Base-by-base conservation (phyloP, 2,329 filamentous ascomycete species). In the Botrytis paeoniae region DNA sequence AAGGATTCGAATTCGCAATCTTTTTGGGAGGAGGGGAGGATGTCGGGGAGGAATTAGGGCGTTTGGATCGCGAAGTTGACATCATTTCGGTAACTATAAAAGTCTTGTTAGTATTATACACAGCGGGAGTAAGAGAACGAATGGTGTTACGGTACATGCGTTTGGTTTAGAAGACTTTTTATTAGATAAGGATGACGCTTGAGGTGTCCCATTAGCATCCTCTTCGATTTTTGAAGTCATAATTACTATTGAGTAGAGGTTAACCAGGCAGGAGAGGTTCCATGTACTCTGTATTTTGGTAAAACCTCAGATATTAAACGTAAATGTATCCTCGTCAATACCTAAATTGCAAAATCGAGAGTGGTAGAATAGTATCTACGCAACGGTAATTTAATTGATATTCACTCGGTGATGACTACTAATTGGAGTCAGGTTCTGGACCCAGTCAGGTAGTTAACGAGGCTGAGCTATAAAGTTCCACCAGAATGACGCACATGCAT, bases 21-120 rank as follows among this genome's bases (percentile, higher is more conserved):
- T 73, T 75, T 6, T 74, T 65, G 3, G 73, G 37, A n/a, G 43
- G 69, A 4, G 59, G 63, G 16, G 69, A 70, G n/a, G 51, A 59
- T 41, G 35, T 39, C 14, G 70, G 4, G 3, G 62, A 72, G 2
- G 37, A 51, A 7, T 54, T 43, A 18, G 62, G 45, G 35, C 70
- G 62, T 48, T 72, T 72, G 10, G 70, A 68, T 29, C 29, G 54
- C 16, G 68, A 43, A 35, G 35, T 70, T 16, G 71, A 61, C 78
- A 90, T 89, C 72, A 90, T 83, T 75, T 88, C 85, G 69, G 86
- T 80, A 80, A 90, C 84, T 86, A 32, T n/a, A 1, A 68, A 7
- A 8, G 4, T n/a, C 6, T 51, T 9, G 39, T 72, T 59, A 72
- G 62, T 18, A 20, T 48, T 20, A 6, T 10, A n/a, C 1, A 72